Evolutionary conservation across 169 alveolate genomes (phyloP).

Genomic region (Babesia divergens): DNA sequence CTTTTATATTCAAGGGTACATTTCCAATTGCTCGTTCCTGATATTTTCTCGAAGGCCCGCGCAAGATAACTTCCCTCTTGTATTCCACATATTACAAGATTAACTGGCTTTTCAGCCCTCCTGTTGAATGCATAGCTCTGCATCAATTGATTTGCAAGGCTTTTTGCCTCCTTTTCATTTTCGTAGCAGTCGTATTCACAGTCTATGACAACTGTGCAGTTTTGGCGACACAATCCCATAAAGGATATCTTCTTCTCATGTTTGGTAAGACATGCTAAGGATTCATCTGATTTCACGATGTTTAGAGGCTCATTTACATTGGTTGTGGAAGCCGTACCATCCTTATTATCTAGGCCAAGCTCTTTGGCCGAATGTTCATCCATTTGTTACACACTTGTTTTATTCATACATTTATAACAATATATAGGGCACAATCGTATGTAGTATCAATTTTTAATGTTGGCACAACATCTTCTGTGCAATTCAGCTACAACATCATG

Average conservation of each 20-base stretch:
- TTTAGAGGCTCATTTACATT: no score
- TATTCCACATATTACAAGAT: conserved; percentile 58
- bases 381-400: no score
- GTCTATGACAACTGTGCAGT: conserved; percentile 56
- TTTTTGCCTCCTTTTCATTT: conserved; percentile 58
- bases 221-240: conserved; percentile 12
- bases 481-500: no score
- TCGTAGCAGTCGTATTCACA: conserved; percentile 58
- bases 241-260: neutral
- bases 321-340: no score
- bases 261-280: neutral
- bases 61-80: conserved; percentile 43
- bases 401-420: no score
- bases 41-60: conserved; percentile 36
- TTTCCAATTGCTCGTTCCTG: conserved; percentile 60
- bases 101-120: conserved; percentile 55
- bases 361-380: no score
- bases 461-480: no score
- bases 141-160: conserved; percentile 65
- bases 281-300: neutral
- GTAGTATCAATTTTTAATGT: no score
- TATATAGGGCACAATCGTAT: no score
- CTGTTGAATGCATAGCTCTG: conserved; percentile 59
- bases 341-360: no score
- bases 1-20: conserved; percentile 32